These are phyloP conservation scores for Penicillium egyptiacum DNA, from an alignment of 495 filamentous ascomycete genomes.

Conservation along the genomic window DNA sequence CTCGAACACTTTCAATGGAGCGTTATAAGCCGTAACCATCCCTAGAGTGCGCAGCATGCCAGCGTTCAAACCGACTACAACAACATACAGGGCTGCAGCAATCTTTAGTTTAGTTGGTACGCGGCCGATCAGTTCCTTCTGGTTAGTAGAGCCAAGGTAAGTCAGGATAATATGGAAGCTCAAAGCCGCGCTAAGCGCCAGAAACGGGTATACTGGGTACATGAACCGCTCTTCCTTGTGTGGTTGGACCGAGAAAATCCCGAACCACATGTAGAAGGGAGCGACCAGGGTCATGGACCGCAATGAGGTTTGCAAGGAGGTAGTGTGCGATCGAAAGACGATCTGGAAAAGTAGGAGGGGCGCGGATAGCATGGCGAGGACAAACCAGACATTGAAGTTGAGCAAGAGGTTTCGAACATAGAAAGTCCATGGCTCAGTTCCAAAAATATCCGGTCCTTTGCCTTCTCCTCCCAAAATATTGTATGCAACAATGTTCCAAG, in stretches of 20 bases:
- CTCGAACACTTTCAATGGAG: slow-evolving; percentile 75
- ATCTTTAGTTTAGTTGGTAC: slow-evolving; percentile 72
- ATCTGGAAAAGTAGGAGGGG: slow-evolving; percentile 59
- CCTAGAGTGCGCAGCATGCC: slow-evolving; percentile 75
- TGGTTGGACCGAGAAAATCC: slow-evolving; percentile 84
- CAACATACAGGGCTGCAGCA: slow-evolving; percentile 52
- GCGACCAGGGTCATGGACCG: slow-evolving; percentile 72
- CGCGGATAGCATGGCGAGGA: slow-evolving; percentile 72
- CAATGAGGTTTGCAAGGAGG: slow-evolving; percentile 51
- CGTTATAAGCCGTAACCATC: slow-evolving; percentile 79
- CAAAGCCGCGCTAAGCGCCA: slow-evolving; percentile 90
- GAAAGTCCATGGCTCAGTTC: slow-evolving; percentile 95
- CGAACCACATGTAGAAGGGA: slow-evolving; percentile 94
- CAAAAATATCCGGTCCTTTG: slow-evolving; percentile 88
- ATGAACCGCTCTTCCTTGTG: slow-evolving; percentile 99
- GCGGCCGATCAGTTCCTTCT: slow-evolving; percentile 60
- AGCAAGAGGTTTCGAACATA: slow-evolving; percentile 88
- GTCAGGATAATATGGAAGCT: slow-evolving; percentile 74
- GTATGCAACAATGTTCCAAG: slow-evolving; percentile 93
- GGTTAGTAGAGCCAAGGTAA: slow-evolving; percentile 67
- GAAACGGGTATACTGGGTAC: slow-evolving; percentile 91
- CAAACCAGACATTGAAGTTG: slow-evolving; percentile 95
- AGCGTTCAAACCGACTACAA: slow-evolving; percentile 58
- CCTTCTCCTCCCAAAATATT: slow-evolving; percentile 82
- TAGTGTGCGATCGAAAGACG: slow-evolving; percentile 38